Evolutionary conservation across 176 grass and related monocot genomes (phyloP).

Genomic region (Bonia amplexicaulis): DNA sequence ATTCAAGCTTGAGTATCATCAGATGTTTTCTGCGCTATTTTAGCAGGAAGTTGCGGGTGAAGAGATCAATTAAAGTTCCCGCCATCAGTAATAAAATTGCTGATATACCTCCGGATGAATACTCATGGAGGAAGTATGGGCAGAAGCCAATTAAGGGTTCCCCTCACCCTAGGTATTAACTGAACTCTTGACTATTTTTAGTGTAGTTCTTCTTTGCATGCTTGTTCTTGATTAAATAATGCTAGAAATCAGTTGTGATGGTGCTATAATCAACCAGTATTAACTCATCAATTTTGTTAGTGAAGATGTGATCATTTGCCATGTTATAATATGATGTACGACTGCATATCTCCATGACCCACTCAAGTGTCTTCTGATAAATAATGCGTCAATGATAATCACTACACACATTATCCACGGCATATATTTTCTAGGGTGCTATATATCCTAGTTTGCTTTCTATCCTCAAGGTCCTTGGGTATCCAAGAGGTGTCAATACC

Average conservation of each 20-base stretch:
- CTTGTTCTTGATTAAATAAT: conserved; percentile 2
- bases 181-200: neutral
- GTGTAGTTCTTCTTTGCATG: neutral
- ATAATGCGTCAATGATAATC: conserved; percentile 15
- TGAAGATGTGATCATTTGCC: neutral
- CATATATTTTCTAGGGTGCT: conserved; percentile 21
- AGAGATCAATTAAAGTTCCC: conserved; percentile 91
- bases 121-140: conserved; percentile 98
- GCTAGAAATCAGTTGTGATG: neutral
- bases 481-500: neutral
- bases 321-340: neutral
- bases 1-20: conserved; percentile 32
- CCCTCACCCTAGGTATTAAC: conserved; percentile 88
- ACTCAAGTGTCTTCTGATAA: conserved; percentile 31
- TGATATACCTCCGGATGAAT: conserved; percentile 93
- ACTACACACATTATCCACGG: neutral
- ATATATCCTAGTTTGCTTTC: conserved; percentile 22
- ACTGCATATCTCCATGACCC: conserved; percentile 4
- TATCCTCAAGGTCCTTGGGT: conserved; percentile 1
- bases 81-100: conserved; percentile 95
- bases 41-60: conserved; percentile 75
- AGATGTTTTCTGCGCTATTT: neutral
- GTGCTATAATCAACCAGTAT: neutral
- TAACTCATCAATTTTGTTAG: neutral
- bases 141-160: conserved; percentile 99